Evolutionary conservation across 805 yeast genomes (phyloP), one percentile per base, ranked within the genome.

Genomic region (Zygosaccharomyces gambellarensis): DNA sequence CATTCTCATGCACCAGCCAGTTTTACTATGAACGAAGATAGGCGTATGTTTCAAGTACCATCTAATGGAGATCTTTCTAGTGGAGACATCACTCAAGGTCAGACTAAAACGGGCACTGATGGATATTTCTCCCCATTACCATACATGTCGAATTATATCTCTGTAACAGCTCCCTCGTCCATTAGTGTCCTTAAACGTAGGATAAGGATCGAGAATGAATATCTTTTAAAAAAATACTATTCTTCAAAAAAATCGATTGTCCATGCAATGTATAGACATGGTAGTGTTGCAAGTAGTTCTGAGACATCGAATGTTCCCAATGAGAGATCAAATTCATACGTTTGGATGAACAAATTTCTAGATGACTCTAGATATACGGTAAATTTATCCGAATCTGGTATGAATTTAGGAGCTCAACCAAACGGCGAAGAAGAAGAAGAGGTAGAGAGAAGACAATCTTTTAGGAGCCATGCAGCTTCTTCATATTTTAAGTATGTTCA

Each of bases 401-500:
- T 39, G 3, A 25, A 44, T 9, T 25, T 17, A 5, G 45, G 43
- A n/a, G 27, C 22, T 5, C 32, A 39, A n/a, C 27, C 12, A 12
- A 40, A 23, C n/a, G 40, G 32, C 29, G 30, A 25, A n/a, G 34
- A 31, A n/a, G 46, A 40, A 5, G 51, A 41, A 14, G 52, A 48
- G 34, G 34, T 14, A 27, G 51, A 51, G 36, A 46, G 22, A n/a
- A 30, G 44, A 28, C 48, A 39, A 19, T 36, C 27, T 1, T 39
- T 46, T 28, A 47, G 47, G 34, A 43, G 46, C 1, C 41, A 39
- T n/a, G 54, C 48, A 12, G 51, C 56, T 8, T 40, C 46, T 0
- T 49, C 66, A 4, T 63, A 58, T 44, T 48, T 45, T 22, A 60
- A 52, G 31, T 61, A 63, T 49, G 59, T 58, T 34, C 54, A 57